Evolutionary conservation across 2,329 filamentous ascomycete genomes (phyloP).

Genomic region (Elsinoe batatas): DNA sequence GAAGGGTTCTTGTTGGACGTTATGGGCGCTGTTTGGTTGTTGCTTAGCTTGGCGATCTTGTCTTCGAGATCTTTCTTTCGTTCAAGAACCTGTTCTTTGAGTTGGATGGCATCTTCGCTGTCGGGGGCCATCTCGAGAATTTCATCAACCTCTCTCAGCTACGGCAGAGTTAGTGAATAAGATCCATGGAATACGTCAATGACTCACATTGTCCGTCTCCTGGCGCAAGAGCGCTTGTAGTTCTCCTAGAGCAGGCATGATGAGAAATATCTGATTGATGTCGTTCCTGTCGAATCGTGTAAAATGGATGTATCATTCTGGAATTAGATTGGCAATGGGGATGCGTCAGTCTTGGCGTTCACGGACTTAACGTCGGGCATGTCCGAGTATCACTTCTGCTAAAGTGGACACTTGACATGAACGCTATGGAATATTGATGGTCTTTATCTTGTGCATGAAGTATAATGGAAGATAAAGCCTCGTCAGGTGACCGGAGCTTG

Average conservation of each 20-base stretch:
- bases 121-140: constrained; percentile 73
- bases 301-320: too few relatives aligned
- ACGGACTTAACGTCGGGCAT: background rate
- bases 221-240: constrained; percentile 12
- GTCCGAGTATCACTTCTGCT: background rate
- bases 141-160: constrained; percentile 69
- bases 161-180: constrained; percentile 11
- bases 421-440: too few relatives aligned
- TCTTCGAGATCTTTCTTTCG: constrained; percentile 71
- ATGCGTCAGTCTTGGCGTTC: background rate
- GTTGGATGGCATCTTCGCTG: constrained; percentile 64
- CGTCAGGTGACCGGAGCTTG: background rate
- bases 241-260: constrained; percentile 9
- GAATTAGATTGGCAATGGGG: background rate
- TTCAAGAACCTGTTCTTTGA: constrained; percentile 72
- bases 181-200: background rate
- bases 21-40: constrained; percentile 31
- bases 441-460: too few relatives aligned
- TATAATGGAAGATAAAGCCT: too few relatives aligned
- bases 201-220: constrained; percentile 14
- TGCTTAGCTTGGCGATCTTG: constrained; percentile 62
- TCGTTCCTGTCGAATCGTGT: background rate
- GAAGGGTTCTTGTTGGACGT: constrained; percentile 28
- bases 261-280: background rate
- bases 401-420: too few relatives aligned